Evolutionary conservation across 2,329 filamentous ascomycete genomes (phyloP), one percentile per base, ranked within the genome.

Genomic region (Aspergillus flavus): DNA sequence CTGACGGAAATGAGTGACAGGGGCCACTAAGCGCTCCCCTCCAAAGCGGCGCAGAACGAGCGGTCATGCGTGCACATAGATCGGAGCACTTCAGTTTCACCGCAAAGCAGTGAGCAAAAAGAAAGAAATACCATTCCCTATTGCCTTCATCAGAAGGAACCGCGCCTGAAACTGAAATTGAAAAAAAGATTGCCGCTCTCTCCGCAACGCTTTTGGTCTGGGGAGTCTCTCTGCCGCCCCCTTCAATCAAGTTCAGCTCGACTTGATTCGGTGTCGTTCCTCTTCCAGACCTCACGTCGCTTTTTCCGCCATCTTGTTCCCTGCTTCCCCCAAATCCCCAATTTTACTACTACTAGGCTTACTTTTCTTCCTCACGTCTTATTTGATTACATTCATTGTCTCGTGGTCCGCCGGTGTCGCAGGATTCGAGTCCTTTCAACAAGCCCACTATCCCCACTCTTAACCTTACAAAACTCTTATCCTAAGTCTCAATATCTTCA

Each of bases 51-150:
- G 69, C 65, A 65, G 59, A 68, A 63, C 61, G 64, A 69, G 68
- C 66, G 71, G 71, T 75, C 72, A 75, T 75, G 73, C 69, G 73
- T 73, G 66, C 70, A 67, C 70, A 68, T 70, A 69, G 68, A 70
- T 74, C 69, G 63, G 62, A 61, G 62, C 62, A 64, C 59, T 59
- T 65, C 50, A 65, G 59, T 69, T 69, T 70, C 67, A 70, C 66
- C 67, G 61, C 66, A 66, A 66, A 60, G 58, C 61, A 54, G 53
- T 57, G 57, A 61, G 61, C 62, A 59, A 48, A 62, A 62, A 58
- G 61, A 63, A 52, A 52, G 57, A 60, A 56, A 39, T 66, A 63
- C 61, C 59, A 52, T 59, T 60, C 19, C 43, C 55, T 36, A 53
- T 59, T 52, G 14, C 28, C 55, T 41, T 57, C 52, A 26, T 58